A percentile compares a stretch with the other conserved stretches of the same genome.
Conservation (phyloP, 2,329 filamentous ascomycete species). For the Pseudogymnoascus sp. region DNA sequence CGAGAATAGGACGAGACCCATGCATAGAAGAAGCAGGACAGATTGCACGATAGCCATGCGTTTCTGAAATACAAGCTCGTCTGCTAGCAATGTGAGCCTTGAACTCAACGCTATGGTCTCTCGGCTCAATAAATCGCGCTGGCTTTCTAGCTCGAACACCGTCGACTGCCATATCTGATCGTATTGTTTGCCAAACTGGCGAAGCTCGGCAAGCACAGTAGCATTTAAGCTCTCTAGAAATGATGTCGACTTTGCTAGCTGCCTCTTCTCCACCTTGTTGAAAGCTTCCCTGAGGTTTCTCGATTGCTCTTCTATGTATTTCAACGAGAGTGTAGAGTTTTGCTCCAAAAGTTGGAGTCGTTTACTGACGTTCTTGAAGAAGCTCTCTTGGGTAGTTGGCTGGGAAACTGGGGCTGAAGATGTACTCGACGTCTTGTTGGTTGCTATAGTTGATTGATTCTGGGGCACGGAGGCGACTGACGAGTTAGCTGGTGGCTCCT, state of each 20-base stretch:
- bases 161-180: conserved; percentile 97
- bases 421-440: conserved; percentile 29
- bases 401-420: conserved; percentile 44
- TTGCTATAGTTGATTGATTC: not conserved
- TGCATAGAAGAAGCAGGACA: conserved; percentile 75
- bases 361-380: conserved; percentile 95
- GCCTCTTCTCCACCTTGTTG: conserved; percentile 76
- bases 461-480: not conserved
- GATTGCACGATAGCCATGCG: conserved; percentile 91
- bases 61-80: conserved; percentile 82
- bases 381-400: conserved; percentile 90
- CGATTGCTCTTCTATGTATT: conserved; percentile 96
- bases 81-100: conserved; percentile 81
- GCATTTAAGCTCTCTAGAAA: conserved; percentile 82
- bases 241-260: conserved; percentile 71
- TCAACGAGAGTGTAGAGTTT: conserved; percentile 84
- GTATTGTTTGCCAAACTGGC: conserved; percentile 74
- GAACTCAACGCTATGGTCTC: conserved; percentile 77
- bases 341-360: conserved; percentile 83
- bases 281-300: conserved; percentile 83
- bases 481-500: not conserved
- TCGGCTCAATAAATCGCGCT: conserved; percentile 74
- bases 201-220: conserved; percentile 76
- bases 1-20: conserved; percentile 80
- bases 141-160: conserved; percentile 80